Evolutionary conservation across 2,329 filamentous ascomycete genomes (phyloP), one percentile per base, ranked within the genome.

Genomic region (Pezicula rhizophila): DNA sequence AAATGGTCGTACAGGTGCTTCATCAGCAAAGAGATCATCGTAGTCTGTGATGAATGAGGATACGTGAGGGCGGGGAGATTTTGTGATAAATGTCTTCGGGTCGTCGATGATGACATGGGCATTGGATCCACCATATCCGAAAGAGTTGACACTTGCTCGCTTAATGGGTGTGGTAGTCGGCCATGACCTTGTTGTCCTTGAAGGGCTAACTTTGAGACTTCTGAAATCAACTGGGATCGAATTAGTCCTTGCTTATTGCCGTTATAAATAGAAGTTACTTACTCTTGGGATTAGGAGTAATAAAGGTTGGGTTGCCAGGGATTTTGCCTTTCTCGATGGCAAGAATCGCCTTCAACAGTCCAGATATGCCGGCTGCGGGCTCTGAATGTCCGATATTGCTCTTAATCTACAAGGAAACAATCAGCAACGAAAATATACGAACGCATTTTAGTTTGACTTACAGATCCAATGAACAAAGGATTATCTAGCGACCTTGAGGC

Each of bases 351-450:
- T 78, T 77, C 15, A 78, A 65, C 2, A 77, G 15, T 0, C 64
- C 64, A 0, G 66, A 64, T 0, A 77, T 44, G 0, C 72, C 74
- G 1, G 67, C 67, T 0, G 70, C 71, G 0, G 64, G 68, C 52
- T 75, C 74, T 0, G 60, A 56, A 52, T 78, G 74, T 0, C 74
- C 74, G 15, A 72, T 44, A 38, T 70, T 70, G 5, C 66, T 55
- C 52, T 72, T 70, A 35, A 42, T 47, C 40, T 14, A 28, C 20
- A 23, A 14, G 3, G 37, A 6, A 6, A 15, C 35, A 15, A 8
- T 18, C 15, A 25, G 42, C 15, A 15, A 26, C 18, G 40, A 46
- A 1, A 31, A 28, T 23, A 4, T 7, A 2, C n/a, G 20, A 11
- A 31, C 5, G 4, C 10, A 20, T 11, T 25, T 2, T 5, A 3